Conservation (phyloP, 192 early-diverging fungal genomes). For the Kappamyces sp. region DNA sequence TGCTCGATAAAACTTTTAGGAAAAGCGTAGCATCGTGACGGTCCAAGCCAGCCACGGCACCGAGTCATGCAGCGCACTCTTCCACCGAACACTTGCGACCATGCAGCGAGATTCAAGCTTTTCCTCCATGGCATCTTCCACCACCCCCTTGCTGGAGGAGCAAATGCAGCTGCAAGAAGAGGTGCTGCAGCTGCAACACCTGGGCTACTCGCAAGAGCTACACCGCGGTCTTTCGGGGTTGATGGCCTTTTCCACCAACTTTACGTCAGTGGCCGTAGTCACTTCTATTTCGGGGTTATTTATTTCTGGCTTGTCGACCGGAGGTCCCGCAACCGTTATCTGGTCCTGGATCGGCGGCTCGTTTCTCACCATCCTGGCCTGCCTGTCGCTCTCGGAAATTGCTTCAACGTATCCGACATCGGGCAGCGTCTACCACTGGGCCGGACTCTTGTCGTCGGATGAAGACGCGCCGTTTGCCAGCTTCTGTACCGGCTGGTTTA, state of each 20-base stretch:
- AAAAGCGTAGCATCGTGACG: too few species aligned
- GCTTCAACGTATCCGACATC: slow-evolving; percentile 27
- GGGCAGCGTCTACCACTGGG: slow-evolving; percentile 29
- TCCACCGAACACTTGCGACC: too few species aligned
- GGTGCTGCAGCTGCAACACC: slow-evolving; percentile 19
- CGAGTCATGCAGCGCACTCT: too few species aligned
- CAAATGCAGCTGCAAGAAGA: slow-evolving; percentile 6
- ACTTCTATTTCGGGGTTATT: slow-evolving; percentile 30
- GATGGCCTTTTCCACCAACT: slow-evolving; percentile 25
- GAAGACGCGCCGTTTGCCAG: slow-evolving; percentile 24
- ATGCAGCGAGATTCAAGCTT: too few species aligned
- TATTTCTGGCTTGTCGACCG: slow-evolving; percentile 17
- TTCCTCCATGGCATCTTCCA: too few species aligned
- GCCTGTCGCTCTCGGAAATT: slow-evolving; percentile 34
- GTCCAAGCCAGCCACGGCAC: too few species aligned
- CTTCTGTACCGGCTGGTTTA: slow-evolving; percentile 32
- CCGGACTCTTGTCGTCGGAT: slow-evolving; percentile 18
- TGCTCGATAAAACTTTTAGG: too few species aligned
- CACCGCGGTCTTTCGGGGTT: slow-evolving; percentile 25
- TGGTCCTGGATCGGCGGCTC: slow-evolving; percentile 33
- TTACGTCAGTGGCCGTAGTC: slow-evolving; percentile 30
- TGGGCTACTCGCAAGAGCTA: slow-evolving; percentile 39
- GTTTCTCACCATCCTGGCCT: slow-evolving; percentile 21
- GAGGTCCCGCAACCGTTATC: slow-evolving; percentile 29
- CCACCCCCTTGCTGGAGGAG: too few species aligned